Evolutionary conservation across 176 grass and related monocot genomes (phyloP), one percentile per base, ranked within the genome.

Genomic region (Oryza longistaminata): DNA sequence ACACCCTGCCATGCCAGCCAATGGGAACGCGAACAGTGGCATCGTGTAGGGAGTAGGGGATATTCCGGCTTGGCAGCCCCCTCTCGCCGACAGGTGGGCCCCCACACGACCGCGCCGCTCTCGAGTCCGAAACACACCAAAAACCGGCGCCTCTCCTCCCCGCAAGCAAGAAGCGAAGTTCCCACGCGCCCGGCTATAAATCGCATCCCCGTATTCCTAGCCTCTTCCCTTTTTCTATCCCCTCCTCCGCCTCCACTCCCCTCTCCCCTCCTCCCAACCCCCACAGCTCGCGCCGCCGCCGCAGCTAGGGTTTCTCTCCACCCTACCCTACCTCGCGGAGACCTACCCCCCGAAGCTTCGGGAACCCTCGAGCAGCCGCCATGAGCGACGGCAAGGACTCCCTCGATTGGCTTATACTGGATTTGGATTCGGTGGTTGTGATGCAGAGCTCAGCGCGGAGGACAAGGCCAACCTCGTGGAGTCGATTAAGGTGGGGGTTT

Each of bases 231-330:
- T 87, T 84, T 73, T 80, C 46, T 84, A 88, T 89, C 87, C 74
- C 84, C 27, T 64, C 90, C 67, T 50, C 42, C 64, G 31, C 83
- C 80, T 33, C 64, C 79, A 29, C 66, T 37, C 17, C 39, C 7
- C 29, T 10, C 26, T 15, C 16, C 37, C 29, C 29, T 31, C 29
- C 11, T 33, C 68, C 11, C 76, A 39, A 31, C 29, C 58, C 50
- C 24, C 66, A 7, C 39, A 40, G 39, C 49, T 16, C 44, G 64
- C 50, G 68, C 65, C 53, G 83, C 81, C 76, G 78, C 82, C 72
- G 78, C 82, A 72, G 68, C 90, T 94, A 94, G 90, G 92, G 93
- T 94, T 94, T 92, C 92, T 90, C 65, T 10, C 68, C 75, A 74
- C 73, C 83, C 22, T 68, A 35, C 6, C 52, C 52, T 21, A 16